Evolutionary conservation across 345 rosid species (phyloP).

Genomic region (Anastatica hierochuntica): DNA sequence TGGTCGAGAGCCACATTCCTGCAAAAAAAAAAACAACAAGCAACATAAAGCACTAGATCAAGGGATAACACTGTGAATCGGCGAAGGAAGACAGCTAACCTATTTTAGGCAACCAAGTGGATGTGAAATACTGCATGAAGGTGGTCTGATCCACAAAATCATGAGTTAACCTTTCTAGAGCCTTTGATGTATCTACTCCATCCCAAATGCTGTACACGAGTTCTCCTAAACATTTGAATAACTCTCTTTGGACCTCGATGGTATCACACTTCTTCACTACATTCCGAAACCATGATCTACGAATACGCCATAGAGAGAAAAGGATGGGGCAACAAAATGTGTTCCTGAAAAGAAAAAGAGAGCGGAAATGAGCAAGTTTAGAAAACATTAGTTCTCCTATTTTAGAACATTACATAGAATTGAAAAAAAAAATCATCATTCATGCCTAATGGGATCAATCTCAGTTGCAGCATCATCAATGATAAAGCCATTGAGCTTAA

Average conservation of each 20-base stretch:
- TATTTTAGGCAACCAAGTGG: constrained; percentile 85
- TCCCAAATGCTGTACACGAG: constrained; percentile 60
- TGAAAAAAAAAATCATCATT: constrained; percentile 10
- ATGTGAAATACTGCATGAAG: constrained; percentile 69
- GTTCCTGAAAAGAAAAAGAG: constrained; percentile 45
- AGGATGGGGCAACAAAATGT: constrained; percentile 67
- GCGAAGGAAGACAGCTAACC: constrained; percentile 38
- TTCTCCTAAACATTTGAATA: constrained; percentile 71
- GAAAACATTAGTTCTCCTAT: background rate
- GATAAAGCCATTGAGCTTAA: constrained; percentile 66
- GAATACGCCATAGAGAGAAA: constrained; percentile 84
- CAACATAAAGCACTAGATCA: background rate
- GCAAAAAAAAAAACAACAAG: constrained; percentile 18
- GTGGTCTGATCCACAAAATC: constrained; percentile 77
- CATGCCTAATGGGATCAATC: constrained; percentile 77
- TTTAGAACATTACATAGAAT: background rate
- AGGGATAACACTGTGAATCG: background rate
- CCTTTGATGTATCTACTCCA: constrained; percentile 40
- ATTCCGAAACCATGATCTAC: constrained; percentile 90
- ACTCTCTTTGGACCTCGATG: constrained; percentile 59
- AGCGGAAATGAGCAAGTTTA: background rate
- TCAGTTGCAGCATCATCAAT: constrained; percentile 85
- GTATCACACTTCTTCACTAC: constrained; percentile 61
- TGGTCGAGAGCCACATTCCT: constrained; percentile 94
- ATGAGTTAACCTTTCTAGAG: constrained; percentile 49